Evolutionary conservation across 805 yeast genomes (phyloP).

Genomic region (Torulaspora indica): DNA sequence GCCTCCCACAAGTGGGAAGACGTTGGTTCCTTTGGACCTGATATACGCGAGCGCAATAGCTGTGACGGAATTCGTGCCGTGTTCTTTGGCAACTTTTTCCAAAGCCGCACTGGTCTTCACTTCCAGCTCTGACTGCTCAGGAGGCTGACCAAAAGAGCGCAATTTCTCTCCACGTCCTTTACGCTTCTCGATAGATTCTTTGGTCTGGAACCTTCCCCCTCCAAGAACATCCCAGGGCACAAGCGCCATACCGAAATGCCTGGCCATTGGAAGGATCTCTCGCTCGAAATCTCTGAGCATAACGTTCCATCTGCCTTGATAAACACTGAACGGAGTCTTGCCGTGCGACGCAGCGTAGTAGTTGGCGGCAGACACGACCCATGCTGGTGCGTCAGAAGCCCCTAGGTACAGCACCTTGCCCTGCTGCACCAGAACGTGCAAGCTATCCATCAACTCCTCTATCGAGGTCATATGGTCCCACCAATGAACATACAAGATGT

Average conservation of each 20-base stretch:
- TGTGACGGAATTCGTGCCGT: conserved; percentile 12
- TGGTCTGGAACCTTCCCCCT: conserved; percentile 21
- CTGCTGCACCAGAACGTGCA: conserved; percentile 14
- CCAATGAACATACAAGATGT: conserved; percentile 23
- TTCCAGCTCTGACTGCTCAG: conserved; percentile 13
- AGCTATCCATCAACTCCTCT: conserved; percentile 21
- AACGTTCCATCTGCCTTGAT: conserved; percentile 25
- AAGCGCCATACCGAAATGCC: conserved; percentile 24
- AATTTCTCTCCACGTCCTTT: conserved; percentile 16
- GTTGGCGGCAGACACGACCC: conserved; percentile 21
- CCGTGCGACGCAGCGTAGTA: conserved; percentile 23
- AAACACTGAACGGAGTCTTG: conserved; percentile 21
- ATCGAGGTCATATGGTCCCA: conserved; percentile 25
- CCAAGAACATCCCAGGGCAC: conserved; percentile 27
- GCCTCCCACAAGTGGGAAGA: conserved; percentile 25
- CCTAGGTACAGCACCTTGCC: conserved; percentile 26
- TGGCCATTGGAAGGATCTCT: conserved; percentile 26
- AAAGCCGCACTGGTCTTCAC: conserved; percentile 19
- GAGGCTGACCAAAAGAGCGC: conserved; percentile 3
- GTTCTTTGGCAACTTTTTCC: conserved; percentile 19
- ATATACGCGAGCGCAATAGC: conserved; percentile 26
- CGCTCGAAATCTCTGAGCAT: conserved; percentile 23
- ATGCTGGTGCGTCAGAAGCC: conserved; percentile 26
- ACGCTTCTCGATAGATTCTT: conserved; percentile 16
- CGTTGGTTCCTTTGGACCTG: conserved; percentile 17